A percentile compares a stretch with the other conserved stretches of the same genome.
phyloP scores from a whole-genome alignment of 2,329 filamentous ascomycete genomes.

The Chrysosphaeria jannelii region DNA sequence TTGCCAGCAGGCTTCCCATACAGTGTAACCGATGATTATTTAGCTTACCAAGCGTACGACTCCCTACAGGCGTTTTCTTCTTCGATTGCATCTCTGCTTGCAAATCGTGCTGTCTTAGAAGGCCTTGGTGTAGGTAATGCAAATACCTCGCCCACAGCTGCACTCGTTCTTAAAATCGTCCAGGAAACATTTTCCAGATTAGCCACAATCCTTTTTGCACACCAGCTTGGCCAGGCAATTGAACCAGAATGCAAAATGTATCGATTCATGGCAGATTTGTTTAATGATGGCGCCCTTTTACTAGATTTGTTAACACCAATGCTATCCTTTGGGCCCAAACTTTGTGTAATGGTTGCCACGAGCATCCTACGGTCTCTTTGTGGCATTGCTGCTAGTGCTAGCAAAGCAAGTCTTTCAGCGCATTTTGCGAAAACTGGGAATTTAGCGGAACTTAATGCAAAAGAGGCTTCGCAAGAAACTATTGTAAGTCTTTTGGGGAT shows the following conservation, averaged over 20 bases:
- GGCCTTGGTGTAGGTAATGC: conserved; percentile 60
- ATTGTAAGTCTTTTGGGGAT: conserved; percentile 72
- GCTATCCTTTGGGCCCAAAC: conserved; percentile 24
- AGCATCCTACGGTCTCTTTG: conserved; percentile 33
- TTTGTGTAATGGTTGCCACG: conserved; percentile 17
- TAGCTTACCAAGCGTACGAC: conserved; percentile 40
- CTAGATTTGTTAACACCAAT: conserved; percentile 59
- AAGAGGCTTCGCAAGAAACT: conserved; percentile 89
- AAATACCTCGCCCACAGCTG: conserved; percentile 46
- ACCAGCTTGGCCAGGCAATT: conserved; percentile 50
- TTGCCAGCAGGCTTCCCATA: conserved; percentile 69
- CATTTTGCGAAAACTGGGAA: conserved; percentile 79
- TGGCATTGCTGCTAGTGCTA: conserved; percentile 67
- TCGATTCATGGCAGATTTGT: conserved; percentile 58
- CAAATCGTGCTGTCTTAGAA: conserved; percentile 55
- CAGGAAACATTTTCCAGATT: conserved; percentile 57
- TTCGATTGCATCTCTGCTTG: conserved; percentile 49
- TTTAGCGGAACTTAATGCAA: conserved; percentile 72
- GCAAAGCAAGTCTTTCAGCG: conserved; percentile 69
- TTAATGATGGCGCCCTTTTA: conserved; percentile 67
- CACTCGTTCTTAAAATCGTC: conserved; percentile 53
- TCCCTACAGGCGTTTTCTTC: conserved; percentile 64
- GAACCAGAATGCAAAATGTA: conserved; percentile 82
- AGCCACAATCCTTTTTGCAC: conserved; percentile 64
- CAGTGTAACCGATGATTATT: conserved; percentile 62